Conservation (phyloP, 441 rosid genomes). For the Populus hybrid region DNA sequence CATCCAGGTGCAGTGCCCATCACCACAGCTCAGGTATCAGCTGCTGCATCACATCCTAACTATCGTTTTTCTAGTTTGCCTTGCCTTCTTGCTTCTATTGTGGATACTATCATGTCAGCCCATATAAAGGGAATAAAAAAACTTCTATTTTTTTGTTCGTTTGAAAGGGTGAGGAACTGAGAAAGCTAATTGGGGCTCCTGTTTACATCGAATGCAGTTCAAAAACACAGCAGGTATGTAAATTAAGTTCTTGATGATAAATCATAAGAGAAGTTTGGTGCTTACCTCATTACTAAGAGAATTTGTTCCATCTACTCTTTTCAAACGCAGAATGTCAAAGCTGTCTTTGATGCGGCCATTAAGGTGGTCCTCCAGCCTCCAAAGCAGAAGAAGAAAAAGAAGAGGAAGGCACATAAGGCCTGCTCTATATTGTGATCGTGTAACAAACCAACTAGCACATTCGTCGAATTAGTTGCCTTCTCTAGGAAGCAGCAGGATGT, state of each 20-base stretch:
- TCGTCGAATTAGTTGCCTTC: constrained; percentile 16
- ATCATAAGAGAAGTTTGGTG: background rate
- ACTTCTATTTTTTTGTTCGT: background rate
- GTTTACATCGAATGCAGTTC: constrained; percentile 90
- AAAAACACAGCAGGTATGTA: constrained; percentile 81
- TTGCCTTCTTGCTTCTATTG: background rate
- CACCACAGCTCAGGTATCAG: constrained; percentile 66
- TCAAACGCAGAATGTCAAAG: constrained; percentile 74
- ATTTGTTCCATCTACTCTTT: constrained; percentile 12
- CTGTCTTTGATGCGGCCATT: constrained; percentile 92
- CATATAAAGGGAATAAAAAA: background rate
- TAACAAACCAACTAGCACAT: constrained; percentile 17
- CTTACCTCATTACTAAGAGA: background rate
- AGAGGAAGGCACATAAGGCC: constrained; percentile 65
- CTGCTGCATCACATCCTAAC: constrained; percentile 11
- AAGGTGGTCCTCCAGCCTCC: constrained; percentile 97
- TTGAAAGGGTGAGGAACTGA: constrained; percentile 80
- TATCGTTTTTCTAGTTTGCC: background rate
- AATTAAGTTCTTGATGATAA: constrained; percentile 1
- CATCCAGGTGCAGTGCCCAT: constrained; percentile 92
- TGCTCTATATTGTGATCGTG: constrained; percentile 74
- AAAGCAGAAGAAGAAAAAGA: constrained; percentile 83
- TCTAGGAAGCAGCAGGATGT: constrained; percentile 27
- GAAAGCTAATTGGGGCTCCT: constrained; percentile 74
- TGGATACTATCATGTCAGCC: background rate